Conservation (phyloP, 148 eudicot species). For the Cornus suecica region DNA sequence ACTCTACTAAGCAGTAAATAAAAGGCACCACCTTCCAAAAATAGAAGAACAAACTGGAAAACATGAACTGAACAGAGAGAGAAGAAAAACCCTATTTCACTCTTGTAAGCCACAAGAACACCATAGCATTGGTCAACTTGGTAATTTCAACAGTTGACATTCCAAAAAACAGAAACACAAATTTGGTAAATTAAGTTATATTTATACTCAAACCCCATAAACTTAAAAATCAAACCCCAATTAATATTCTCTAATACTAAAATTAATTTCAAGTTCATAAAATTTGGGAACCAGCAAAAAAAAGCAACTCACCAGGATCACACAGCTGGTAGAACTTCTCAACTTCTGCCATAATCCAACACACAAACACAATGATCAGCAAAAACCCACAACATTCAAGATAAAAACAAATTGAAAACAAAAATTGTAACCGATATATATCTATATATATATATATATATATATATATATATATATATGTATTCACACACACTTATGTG, state of each 20-base stretch:
- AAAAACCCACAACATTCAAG: neutral
- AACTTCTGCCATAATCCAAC: conserved; percentile 49
- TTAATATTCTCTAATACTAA: neutral
- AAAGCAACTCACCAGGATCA: conserved; percentile 67
- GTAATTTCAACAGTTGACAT: too few species aligned
- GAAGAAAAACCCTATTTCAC: neutral
- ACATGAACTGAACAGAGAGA: neutral
- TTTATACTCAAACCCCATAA: neutral
- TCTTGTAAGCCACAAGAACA: neutral
- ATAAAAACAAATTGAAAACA: neutral
- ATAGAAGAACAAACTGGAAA: too few species aligned
- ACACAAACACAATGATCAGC: neutral
- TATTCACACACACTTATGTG: neutral
- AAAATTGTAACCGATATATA: neutral
- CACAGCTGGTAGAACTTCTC: conserved; percentile 67
- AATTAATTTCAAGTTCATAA: neutral
- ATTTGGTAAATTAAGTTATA: neutral
- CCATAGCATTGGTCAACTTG: neutral
- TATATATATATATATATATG: neutral
- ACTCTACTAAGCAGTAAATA: neutral
- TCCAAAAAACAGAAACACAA: neutral
- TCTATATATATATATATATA: too few species aligned
- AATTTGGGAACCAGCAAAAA: neutral
- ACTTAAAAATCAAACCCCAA: neutral
- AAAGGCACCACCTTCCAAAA: neutral